A percentile compares a stretch with the other conserved stretches of the same genome.
These are phyloP conservation scores for Ophiostoma ulmi DNA, from an alignment of 2,329 filamentous ascomycete genomes.

Conservation along the genomic window DNA sequence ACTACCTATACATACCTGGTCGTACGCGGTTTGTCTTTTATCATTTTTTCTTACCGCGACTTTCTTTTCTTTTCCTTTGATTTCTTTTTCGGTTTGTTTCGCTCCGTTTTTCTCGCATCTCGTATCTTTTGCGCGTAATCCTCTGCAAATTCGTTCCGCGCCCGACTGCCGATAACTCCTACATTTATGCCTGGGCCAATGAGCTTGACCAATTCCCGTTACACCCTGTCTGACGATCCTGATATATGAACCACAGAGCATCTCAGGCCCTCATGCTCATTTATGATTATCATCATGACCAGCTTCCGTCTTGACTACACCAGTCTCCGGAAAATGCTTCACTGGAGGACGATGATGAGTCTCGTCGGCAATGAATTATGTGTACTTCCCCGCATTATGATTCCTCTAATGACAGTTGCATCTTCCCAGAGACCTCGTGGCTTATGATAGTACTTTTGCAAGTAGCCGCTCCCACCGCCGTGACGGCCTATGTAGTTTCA, in stretches of 20 bases:
- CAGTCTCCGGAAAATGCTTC: neutral
- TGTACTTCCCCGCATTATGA: neutral
- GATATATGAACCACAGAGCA: neutral
- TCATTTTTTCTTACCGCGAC: neutral
- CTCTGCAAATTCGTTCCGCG: neutral
- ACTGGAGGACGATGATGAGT: neutral
- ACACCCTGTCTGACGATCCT: neutral
- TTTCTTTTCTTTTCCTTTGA: constrained; percentile 7
- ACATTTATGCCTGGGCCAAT: neutral
- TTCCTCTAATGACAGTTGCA: neutral
- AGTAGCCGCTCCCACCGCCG: neutral
- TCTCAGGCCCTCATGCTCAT: neutral
- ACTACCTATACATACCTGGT: neutral
- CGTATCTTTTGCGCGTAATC: neutral
- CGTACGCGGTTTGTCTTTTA: neutral
- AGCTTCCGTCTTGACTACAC: neutral
- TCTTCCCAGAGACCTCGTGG: neutral
- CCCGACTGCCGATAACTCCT: neutral
- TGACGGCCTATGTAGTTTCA: neutral
- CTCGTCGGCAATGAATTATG: neutral
- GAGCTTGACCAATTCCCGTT: neutral
- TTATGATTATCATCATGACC: neutral
- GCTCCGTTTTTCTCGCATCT: neutral
- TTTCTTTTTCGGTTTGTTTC: neutral
- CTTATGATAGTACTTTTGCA: neutral